Conservation (phyloP, 192 early-diverging fungal species). For the Linnemannia schmuckeri region DNA sequence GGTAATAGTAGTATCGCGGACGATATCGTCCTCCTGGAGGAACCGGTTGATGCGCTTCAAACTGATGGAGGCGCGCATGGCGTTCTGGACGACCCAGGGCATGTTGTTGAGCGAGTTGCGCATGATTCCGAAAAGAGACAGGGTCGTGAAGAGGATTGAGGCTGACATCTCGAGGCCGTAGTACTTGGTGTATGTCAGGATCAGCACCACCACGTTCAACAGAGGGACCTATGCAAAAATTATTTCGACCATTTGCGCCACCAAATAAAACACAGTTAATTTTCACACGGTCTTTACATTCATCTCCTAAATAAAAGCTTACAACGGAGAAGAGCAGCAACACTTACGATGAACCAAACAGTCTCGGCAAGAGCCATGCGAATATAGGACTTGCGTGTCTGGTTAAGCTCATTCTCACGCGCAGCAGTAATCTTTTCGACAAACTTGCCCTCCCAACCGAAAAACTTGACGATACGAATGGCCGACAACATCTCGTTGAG, state of each 20-base stretch:
- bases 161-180: slow-evolving; percentile 64
- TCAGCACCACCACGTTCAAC: slow-evolving; percentile 69
- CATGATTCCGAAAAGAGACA: slow-evolving; percentile 79
- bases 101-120: slow-evolving; percentile 72
- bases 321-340: neutral
- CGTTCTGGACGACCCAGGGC: slow-evolving; percentile 67
- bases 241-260: neutral
- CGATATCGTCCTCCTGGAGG: slow-evolving; percentile 79
- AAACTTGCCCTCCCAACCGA: slow-evolving; percentile 87
- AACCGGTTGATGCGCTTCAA: slow-evolving; percentile 79
- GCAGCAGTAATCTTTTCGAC: slow-evolving; percentile 71
- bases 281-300: too few species aligned
- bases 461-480: slow-evolving; percentile 95
- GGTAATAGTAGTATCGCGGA: slow-evolving; percentile 45
- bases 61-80: slow-evolving; percentile 72
- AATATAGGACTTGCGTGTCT: slow-evolving; percentile 62
- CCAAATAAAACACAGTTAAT: neutral
- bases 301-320: too few species aligned
- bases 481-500: slow-evolving; percentile 84
- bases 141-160: slow-evolving; percentile 72
- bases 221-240: slow-evolving; percentile 53
- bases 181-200: slow-evolving; percentile 69
- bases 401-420: slow-evolving; percentile 71
- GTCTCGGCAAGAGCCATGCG: slow-evolving; percentile 68
- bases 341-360: slow-evolving; percentile 64